Percentiles rank a stretch among this genome's conserved stretches.
Evolutionary conservation across 2,329 filamentous ascomycete species (phyloP).

Genomic region (Apiospora marii): DNA sequence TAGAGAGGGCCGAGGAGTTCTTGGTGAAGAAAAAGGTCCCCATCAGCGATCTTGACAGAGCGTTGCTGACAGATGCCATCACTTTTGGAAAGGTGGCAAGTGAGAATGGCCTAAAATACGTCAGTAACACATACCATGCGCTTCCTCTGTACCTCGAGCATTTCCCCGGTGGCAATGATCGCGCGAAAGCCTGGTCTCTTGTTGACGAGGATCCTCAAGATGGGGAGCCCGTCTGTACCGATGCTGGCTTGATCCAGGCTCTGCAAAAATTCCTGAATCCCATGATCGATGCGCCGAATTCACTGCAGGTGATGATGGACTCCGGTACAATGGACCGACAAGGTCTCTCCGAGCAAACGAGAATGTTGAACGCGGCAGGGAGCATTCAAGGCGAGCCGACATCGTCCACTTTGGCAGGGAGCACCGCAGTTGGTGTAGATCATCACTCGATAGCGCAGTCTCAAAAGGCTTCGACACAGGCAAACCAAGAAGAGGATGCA

Average conservation of each 20-base stretch:
- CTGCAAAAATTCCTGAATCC: conserved; percentile 62
- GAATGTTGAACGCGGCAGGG: conserved; percentile 37
- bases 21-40: conserved; percentile 66
- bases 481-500: not conserved
- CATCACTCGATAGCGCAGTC: conserved; percentile 25
- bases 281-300: conserved; percentile 51
- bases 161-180: conserved; percentile 64
- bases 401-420: conserved; percentile 10
- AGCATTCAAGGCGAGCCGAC: conserved; percentile 32
- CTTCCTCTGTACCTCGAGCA: conserved; percentile 75
- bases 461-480: not conserved
- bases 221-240: conserved; percentile 26
- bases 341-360: conserved; percentile 48
- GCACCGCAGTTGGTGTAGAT: conserved; percentile 5
- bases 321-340: conserved; percentile 51
- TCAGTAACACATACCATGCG: conserved; percentile 76
- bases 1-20: conserved; percentile 74
- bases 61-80: conserved; percentile 70
- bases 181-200: conserved; percentile 73
- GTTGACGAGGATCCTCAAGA: conserved; percentile 33
- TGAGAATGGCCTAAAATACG: conserved; percentile 67
- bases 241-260: conserved; percentile 57
- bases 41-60: conserved; percentile 67
- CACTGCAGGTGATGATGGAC: conserved; percentile 57
- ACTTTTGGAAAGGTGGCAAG: conserved; percentile 66